Conservation (phyloP, 2,329 filamentous ascomycete genomes). For the Ophidiomyces ophidiicola region DNA sequence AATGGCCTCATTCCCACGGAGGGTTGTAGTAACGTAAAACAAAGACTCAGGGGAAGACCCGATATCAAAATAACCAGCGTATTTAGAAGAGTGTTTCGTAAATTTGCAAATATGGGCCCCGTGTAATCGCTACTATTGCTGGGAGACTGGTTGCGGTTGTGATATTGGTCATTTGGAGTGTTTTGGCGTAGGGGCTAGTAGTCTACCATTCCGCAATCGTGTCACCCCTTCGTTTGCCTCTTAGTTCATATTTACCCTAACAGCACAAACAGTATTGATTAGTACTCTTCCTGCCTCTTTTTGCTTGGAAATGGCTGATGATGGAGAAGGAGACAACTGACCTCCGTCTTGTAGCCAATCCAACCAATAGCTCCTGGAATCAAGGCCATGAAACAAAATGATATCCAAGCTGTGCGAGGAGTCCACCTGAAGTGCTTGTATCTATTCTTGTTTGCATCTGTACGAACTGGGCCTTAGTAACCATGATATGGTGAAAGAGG, state of each 20-base stretch:
- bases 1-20: too few relatives aligned
- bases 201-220: constrained; percentile 62
- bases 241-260: constrained; percentile 74
- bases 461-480: neutral
- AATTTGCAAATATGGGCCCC: too few relatives aligned
- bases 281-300: neutral
- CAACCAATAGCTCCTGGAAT: constrained; percentile 61
- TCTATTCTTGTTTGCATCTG: constrained; percentile 73
- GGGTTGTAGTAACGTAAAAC: too few relatives aligned
- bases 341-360: constrained; percentile 69
- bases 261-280: constrained; percentile 1
- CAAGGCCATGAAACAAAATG: constrained; percentile 61
- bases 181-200: neutral
- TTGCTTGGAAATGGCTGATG: too few relatives aligned
- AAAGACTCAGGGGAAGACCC: too few relatives aligned
- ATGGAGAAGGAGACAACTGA: constrained; percentile 42
- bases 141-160: too few relatives aligned
- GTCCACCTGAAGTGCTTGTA: constrained; percentile 97
- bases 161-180: constrained; percentile 12
- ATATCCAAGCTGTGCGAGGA: constrained; percentile 63
- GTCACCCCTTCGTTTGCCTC: constrained; percentile 81
- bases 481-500: neutral
- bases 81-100: too few relatives aligned
- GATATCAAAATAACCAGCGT: too few relatives aligned
- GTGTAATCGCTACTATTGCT: too few relatives aligned